Base-by-base conservation (phyloP, 305 asterid species). In the Euphrasia arctica region DNA sequence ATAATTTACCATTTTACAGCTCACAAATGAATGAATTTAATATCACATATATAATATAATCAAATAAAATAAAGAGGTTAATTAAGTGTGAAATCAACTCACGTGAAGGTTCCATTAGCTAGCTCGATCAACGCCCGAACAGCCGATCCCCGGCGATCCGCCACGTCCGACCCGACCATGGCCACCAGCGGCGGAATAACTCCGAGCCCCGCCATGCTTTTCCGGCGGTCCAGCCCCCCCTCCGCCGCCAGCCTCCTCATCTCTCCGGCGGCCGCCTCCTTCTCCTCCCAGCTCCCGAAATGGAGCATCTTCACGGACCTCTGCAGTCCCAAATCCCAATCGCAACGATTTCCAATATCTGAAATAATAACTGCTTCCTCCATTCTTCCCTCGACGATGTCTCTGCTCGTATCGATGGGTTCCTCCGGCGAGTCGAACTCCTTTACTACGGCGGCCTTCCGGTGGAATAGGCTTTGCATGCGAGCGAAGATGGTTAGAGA, bases 151-250 rank as follows among this genome's bases (percentile, higher is more conserved):
- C 66, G 93, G 67, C 85, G 83, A 74, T 71, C 80, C 80, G 42
- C 77, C 74, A 68, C 77, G 69, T 74, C 81, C 14, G 86, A 78
- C 36, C 78, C 90, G 52, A 81, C 75, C 96, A 91, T 91, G 8
- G 68, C 83, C 22, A 91, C 90, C 72, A 91, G 69, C 69, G 98
- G 96, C 65, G 86, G 94, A 64, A 91, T 82, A 54, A 91, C 91
- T 4, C 98, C 98, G n/a, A 91, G 95, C 79, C 86, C 91, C 79
- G 80, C 96, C 90, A 91, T 82, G 65, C 70, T 73, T 70, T 70
- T 86, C 87, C 86, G 82, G 73, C 74, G 72, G 83, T 62, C 72
- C 62, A 68, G 54, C 51, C 77, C 83, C 22, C 22, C 83, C n/a
- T 74, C 79, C 57, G 48, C 83, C 6, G 90, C 96, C 64, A 91